Base-by-base conservation (phyloP, 768 basidiomycete genomes). In the Holtermannia corniformis region DNA sequence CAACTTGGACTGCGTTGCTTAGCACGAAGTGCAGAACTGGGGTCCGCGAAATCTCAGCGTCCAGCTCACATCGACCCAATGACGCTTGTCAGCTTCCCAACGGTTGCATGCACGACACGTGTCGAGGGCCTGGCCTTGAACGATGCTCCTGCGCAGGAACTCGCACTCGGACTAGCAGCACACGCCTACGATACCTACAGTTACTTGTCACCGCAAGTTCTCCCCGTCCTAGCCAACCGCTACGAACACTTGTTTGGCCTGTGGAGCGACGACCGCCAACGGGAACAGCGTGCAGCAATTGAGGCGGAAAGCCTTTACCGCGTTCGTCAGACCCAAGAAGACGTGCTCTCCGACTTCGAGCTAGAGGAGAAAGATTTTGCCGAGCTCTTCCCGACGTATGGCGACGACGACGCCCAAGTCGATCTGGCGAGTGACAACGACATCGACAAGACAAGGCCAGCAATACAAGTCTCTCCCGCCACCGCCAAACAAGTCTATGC, bases 301-400 rank as follows among this genome's bases (percentile, higher is more conserved):
- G 81, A 80, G 12, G 79, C 82, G 0, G 80, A 79, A 23, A 84
- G 86, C 20, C 73, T 97, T 2, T 99, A 97, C 75, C 82, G 85
- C 22, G 76, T 76, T 44, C 80, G 78, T 37, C 76, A 77, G 41
- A 65, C 77, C 22, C 76, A 80, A 13, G 73, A 85, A 44, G 74
- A 78, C 24, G 77, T 77, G 24, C 69, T 77, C 10, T 79, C 78
- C 12, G 91, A 92, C 54, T 80, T 80, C 3, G 85, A 89, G 62
- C 65, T 79, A 32, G 89, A 95, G 65, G 86, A 86, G 68, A 77
- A 78, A 56, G 95, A 97, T 60, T 88, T 97, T 63, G 73, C 82
- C 43, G 74, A 80, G 4, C 69, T 97, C 24, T 99, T 99, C 72
- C 95, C 95, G 12, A 47, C 58, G 45, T 72, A 64, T 44, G 81